Evolutionary conservation across 805 yeast genomes (phyloP), one percentile per base, ranked within the genome.

Genomic region (Kodamaea restingae): DNA sequence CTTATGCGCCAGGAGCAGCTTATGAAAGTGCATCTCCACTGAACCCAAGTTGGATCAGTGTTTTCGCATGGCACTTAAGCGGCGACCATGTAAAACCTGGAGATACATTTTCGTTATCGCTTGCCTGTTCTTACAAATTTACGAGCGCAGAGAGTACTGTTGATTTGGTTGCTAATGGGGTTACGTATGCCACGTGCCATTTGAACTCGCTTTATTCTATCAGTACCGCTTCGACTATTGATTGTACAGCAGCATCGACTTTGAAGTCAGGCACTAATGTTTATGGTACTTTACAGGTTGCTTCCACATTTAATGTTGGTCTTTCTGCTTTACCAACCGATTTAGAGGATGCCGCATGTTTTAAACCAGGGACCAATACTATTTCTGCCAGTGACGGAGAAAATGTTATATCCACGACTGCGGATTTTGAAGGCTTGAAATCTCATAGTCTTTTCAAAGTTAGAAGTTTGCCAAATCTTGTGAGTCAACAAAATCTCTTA

Each of bases 121-220:
- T 60, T 45, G 62, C 62, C 1, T 49, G 60, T 45, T 60, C 52
- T 6, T 57, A 44, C 36, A 52, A 51, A 24, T 50, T 56, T 36
- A 50, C 51, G 4, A 27, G 51, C 2, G 12, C 41, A 4, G 15
- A 41, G 8, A 7, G 42, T 8, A 26, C 41, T 1, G 39, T 56
- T 4, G 35, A 39, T 22, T 39, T 48, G 38, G 17, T 21, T 15
- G 47, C 42, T 4, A 11, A 29, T 17, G 43, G 39, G 4, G 24
- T 18, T 15, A 29, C 27, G 1, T 44, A 34, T 22, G 50, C 50
- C 7, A 42, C 42, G 6, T 46, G 50, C 33, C 26, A 14, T 4
- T 26, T 42, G 15, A 6, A 15, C 18, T 21, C 39, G 7, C 47
- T 47, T 25, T 40, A 33, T 8, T 7, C 25, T 4, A n/a, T 43